A percentile compares a stretch with the other conserved stretches of the same genome.
Conservation (phyloP, 805 yeast genomes). For the Cyberlindnera nakhonratchasimensis region DNA sequence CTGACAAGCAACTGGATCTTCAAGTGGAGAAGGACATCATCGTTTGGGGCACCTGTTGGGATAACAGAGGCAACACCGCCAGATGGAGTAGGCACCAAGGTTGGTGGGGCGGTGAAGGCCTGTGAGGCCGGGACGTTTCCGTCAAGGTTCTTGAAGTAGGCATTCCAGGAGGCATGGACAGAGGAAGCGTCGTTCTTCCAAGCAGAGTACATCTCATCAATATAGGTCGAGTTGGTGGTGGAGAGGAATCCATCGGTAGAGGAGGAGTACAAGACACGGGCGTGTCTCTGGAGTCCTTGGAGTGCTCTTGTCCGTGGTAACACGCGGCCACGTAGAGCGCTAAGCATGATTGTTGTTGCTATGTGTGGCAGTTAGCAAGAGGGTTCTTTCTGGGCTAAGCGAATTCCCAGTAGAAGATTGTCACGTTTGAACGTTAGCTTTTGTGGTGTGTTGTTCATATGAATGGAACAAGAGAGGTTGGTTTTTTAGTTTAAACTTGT, state of each 20-base stretch:
- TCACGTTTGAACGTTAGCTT: too few relatives aligned
- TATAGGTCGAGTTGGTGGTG: conserved; percentile 82
- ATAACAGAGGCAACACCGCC: conserved; percentile 69
- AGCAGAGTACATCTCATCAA: conserved; percentile 96
- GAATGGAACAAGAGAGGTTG: too few relatives aligned
- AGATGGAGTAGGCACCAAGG: conserved; percentile 74
- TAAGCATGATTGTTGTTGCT: conserved; percentile 19
- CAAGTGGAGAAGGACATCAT: conserved; percentile 75
- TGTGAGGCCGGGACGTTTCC: conserved; percentile 62
- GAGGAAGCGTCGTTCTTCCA: conserved; percentile 88
- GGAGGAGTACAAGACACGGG: conserved; percentile 19
- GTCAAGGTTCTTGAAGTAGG: conserved; percentile 90
- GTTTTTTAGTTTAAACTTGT: background rate
- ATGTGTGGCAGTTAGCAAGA: background rate
- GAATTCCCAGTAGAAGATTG: too few relatives aligned
- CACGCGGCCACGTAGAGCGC: conserved; percentile 25
- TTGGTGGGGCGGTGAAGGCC: conserved; percentile 92
- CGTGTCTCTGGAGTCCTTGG: conserved; percentile 12
- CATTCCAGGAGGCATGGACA: conserved; percentile 96
- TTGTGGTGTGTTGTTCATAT: too few relatives aligned
- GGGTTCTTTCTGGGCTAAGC: background rate
- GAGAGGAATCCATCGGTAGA: conserved; percentile 70
- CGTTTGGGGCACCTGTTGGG: conserved; percentile 44
- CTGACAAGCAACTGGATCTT: conserved; percentile 95
- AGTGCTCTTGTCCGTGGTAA: conserved; percentile 25